A percentile compares a stretch with the other conserved stretches of the same genome.
phyloP scores from a whole-genome alignment of 805 yeast genomes.

The Nakazawaea wyomingensis region DNA sequence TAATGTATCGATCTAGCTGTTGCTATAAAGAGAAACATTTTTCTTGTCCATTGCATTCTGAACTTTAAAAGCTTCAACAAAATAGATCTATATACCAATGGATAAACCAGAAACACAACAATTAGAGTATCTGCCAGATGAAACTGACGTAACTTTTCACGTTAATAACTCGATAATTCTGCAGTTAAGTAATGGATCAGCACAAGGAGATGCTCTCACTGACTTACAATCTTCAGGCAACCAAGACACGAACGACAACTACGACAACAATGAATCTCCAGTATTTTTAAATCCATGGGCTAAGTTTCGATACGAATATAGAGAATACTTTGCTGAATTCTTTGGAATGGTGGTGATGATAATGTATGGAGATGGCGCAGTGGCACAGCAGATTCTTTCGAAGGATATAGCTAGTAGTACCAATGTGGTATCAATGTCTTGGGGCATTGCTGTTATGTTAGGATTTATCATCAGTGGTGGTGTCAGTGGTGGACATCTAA shows the following conservation, averaged over 20 bases:
- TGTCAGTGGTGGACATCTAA: slow-evolving; percentile 53
- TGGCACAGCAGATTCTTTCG: slow-evolving; percentile 38
- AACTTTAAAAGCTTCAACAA: too few relatives aligned
- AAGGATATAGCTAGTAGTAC: slow-evolving; percentile 34
- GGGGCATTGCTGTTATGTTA: slow-evolving; percentile 51
- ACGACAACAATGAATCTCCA: slow-evolving; percentile 10
- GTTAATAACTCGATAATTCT: too few relatives aligned
- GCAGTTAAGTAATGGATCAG: too few relatives aligned
- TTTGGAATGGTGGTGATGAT: slow-evolving; percentile 43
- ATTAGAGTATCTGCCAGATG: too few relatives aligned
- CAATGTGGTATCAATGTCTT: slow-evolving; percentile 38
- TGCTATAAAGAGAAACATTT: too few relatives aligned
- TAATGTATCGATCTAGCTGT: too few relatives aligned
- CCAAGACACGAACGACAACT: neutral
- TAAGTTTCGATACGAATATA: slow-evolving; percentile 27
- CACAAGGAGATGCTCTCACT: too few relatives aligned
- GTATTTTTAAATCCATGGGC: slow-evolving; percentile 24
- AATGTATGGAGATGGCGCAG: slow-evolving; percentile 43
- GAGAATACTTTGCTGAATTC: slow-evolving; percentile 49
- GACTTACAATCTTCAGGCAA: too few relatives aligned
- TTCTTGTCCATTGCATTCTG: too few relatives aligned
- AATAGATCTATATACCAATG: too few relatives aligned
- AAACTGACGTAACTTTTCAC: too few relatives aligned
- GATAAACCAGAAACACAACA: too few relatives aligned
- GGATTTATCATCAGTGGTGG: slow-evolving; percentile 50